Percentiles rank a stretch among this genome's conserved stretches.
Evolutionary conservation across 495 filamentous ascomycete species (phyloP).

Genomic region (Annulohypoxylon nitens): DNA sequence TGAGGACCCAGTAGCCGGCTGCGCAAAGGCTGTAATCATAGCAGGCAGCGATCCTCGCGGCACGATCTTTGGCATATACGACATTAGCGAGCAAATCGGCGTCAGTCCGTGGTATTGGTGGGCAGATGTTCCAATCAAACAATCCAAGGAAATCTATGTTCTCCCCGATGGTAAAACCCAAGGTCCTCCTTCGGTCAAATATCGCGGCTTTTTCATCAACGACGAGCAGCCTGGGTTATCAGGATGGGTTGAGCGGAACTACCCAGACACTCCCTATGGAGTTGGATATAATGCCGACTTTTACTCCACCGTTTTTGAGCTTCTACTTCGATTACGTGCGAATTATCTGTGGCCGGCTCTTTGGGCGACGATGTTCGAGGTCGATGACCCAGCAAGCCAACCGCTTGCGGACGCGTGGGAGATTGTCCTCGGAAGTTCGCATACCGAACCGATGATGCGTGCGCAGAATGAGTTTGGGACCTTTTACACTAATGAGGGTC

Average conservation of each 20-base stretch:
- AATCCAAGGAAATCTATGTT: constrained; percentile 68
- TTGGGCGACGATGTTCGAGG: constrained; percentile 77
- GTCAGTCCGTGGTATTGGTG: constrained; percentile 84
- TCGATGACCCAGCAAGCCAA: constrained; percentile 77
- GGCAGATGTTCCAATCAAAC: constrained; percentile 73
- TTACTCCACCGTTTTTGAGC: constrained; percentile 77
- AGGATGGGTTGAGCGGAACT: constrained; percentile 71
- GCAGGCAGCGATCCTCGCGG: constrained; percentile 77
- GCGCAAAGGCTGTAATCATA: constrained; percentile 73
- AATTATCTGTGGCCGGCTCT: constrained; percentile 83
- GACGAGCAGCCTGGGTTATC: constrained; percentile 80
- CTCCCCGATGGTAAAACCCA: constrained; percentile 67
- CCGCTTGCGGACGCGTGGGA: constrained; percentile 78
- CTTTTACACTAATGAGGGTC: constrained; percentile 59
- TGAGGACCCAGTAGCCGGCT: constrained; percentile 68
- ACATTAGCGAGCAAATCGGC: constrained; percentile 80
- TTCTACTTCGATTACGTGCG: constrained; percentile 75
- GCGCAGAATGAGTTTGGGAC: constrained; percentile 76
- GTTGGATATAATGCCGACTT: constrained; percentile 73
- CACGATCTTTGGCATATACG: constrained; percentile 80
- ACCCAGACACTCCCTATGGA: constrained; percentile 63
- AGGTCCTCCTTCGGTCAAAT: constrained; percentile 75
- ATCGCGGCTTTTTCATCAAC: constrained; percentile 83
- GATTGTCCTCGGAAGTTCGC: constrained; percentile 77
- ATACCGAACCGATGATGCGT: constrained; percentile 81